Evolutionary conservation across 331 rosid genomes (phyloP).

Genomic region (Quercus lobata): DNA sequence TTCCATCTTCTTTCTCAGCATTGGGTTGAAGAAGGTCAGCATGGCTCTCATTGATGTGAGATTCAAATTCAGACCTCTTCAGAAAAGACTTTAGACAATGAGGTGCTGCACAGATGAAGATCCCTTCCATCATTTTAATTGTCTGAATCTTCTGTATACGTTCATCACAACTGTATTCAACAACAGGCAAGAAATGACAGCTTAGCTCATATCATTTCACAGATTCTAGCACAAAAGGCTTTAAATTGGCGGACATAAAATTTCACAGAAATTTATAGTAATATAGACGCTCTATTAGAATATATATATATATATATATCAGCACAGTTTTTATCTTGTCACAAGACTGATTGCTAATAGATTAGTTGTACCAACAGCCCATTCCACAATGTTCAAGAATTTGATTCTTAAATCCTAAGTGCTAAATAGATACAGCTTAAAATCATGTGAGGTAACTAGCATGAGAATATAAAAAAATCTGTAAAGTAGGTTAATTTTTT

Average conservation of each 20-base stretch:
- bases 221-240: not conserved
- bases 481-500: not conserved
- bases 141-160: slow-evolving; percentile 98
- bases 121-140: slow-evolving; percentile 97
- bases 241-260: not conserved
- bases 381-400: not conserved
- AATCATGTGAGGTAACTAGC: not conserved
- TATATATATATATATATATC: not conserved
- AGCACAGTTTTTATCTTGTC: not conserved
- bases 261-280: not conserved
- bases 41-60: slow-evolving; percentile 81
- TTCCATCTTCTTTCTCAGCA: slow-evolving; percentile 77
- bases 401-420: not conserved
- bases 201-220: slow-evolving; percentile 12
- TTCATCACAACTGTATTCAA: slow-evolving; percentile 76
- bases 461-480: not conserved
- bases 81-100: slow-evolving; percentile 94
- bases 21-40: slow-evolving; percentile 70
- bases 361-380: not conserved
- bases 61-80: slow-evolving; percentile 75
- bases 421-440: not conserved
- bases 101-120: slow-evolving; percentile 93
- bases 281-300: not conserved
- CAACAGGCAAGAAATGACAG: slow-evolving; percentile 15
- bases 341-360: not conserved